Percentiles rank a stretch among this genome's conserved stretches.
Conservation (phyloP, 164 flowering plant species). For the Liquidambar formosana region DNA sequence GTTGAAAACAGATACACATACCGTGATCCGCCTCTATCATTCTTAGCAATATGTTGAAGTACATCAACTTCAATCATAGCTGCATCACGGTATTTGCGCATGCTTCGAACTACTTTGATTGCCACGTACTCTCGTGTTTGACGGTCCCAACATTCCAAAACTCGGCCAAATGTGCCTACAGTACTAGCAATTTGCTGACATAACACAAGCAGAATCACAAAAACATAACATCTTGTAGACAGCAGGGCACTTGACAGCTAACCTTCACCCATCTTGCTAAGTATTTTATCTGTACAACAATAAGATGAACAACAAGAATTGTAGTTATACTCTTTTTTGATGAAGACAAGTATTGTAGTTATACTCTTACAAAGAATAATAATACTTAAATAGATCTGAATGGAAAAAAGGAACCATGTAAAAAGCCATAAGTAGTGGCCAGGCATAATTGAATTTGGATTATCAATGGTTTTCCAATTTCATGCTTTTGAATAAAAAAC, state of each 20-base stretch:
- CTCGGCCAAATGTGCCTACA: slow-evolving; percentile 98
- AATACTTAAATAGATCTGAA: too few species aligned
- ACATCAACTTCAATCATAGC: slow-evolving; percentile 88
- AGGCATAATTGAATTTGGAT: too few species aligned
- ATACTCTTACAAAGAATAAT: too few species aligned
- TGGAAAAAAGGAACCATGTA: too few species aligned
- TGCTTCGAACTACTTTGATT: slow-evolving; percentile 78
- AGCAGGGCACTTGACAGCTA: slow-evolving; percentile 54
- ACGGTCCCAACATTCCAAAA: slow-evolving; percentile 97
- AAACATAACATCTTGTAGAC: slow-evolving; percentile 48
- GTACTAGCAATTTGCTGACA: slow-evolving; percentile 62
- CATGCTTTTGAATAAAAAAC: too few species aligned
- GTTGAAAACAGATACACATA: slow-evolving; percentile 29
- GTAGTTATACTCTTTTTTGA: too few species aligned
- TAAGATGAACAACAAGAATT: neutral
- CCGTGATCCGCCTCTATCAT: slow-evolving; percentile 53
- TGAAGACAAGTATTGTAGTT: too few species aligned
- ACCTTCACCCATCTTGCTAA: slow-evolving; percentile 98
- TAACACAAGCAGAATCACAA: slow-evolving; percentile 45
- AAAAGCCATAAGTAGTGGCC: too few species aligned
- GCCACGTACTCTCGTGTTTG: slow-evolving; percentile 67
- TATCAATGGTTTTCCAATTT: too few species aligned
- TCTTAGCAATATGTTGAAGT: slow-evolving; percentile 62
- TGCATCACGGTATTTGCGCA: slow-evolving; percentile 79
- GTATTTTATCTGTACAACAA: slow-evolving; percentile 73